Evolutionary conservation across 2,329 filamentous ascomycete genomes (phyloP).

Genomic region (Aspergillus sp.): DNA sequence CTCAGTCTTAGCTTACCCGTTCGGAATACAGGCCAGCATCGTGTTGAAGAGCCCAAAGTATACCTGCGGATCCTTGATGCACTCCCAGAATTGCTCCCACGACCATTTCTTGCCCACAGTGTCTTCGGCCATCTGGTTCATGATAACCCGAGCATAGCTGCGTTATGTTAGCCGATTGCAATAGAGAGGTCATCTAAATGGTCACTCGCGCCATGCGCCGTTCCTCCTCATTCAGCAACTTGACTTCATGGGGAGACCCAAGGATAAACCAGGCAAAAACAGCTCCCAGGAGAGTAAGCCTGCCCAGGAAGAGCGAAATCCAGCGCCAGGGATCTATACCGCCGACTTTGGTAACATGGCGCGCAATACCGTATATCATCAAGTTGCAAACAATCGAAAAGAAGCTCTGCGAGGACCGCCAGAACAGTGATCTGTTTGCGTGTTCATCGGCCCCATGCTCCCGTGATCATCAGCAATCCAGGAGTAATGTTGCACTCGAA

Average conservation of each 20-base stretch:
- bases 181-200: neutral
- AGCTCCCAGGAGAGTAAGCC: neutral
- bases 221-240: conserved; percentile 2
- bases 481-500: conserved; percentile 3
- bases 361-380: neutral
- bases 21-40: neutral
- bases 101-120: neutral
- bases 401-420: neutral
- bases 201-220: neutral
- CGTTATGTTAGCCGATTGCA: neutral
- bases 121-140: neutral
- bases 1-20: no score
- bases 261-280: conserved; percentile 6
- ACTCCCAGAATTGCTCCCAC: conserved; percentile 2
- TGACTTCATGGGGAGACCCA: conserved; percentile 3
- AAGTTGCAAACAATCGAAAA: neutral
- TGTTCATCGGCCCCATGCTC: neutral
- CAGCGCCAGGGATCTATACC: neutral
- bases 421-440: no score
- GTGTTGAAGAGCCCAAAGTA: conserved; percentile 3
- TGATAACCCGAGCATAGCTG: neutral
- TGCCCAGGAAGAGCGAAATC: conserved; percentile 5
- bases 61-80: neutral
- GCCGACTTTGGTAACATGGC: neutral
- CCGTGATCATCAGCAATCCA: conserved; percentile 1